Evolutionary conservation across 108 stramenopile genomes (phyloP), one percentile per base, ranked within the genome.

Genomic region (Cyclotella choctawhatcheeana): DNA sequence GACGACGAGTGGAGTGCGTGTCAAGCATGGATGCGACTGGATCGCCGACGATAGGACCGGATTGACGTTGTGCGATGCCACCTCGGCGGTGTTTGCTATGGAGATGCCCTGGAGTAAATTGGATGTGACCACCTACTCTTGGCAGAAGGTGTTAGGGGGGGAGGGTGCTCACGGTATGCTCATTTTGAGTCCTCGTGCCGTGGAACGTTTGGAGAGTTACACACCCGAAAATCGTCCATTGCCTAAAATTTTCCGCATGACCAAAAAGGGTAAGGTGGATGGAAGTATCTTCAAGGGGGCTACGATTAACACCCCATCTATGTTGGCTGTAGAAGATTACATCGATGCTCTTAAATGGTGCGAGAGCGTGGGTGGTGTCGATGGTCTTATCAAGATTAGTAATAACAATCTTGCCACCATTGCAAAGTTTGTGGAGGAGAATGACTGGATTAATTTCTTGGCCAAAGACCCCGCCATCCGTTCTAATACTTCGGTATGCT

Each of bases 111-210:
- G 98, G 98, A 82, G 87, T 62, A 99, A 99, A 89, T 77, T 97
- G 52, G 99, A 99, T 84, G 94, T 99, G 33, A 97, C 94, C 37
- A 99, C 99, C 43, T 99, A 98, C 85, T 96, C 94, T 8, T 99
- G 99, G 99, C 99, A 99, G 83, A 99, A 99, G 95, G 99, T 98
- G 17, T 83, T 99, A 32, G 99, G 99, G 13, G 99, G 99, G 26
- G 99, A 99, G 90, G 99, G 98, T 27, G 98, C 91, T 48, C 99
- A 99, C 76, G 99, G 99, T 43, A 86, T 99, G 69, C 84, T 99
- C 67, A 92, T 99, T 58, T 82, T 99, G 27, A 89, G 88, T 65
- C 99, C 99, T 6, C 83, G 95, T 20, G 99, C 99, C 24, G 98
- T 99, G 58, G 97, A 99, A 73, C 89, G 98, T 33, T 87, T 99